Evolutionary conservation across 345 rosid genomes (phyloP).

Genomic region (Chamaenerion angustifolium): DNA sequence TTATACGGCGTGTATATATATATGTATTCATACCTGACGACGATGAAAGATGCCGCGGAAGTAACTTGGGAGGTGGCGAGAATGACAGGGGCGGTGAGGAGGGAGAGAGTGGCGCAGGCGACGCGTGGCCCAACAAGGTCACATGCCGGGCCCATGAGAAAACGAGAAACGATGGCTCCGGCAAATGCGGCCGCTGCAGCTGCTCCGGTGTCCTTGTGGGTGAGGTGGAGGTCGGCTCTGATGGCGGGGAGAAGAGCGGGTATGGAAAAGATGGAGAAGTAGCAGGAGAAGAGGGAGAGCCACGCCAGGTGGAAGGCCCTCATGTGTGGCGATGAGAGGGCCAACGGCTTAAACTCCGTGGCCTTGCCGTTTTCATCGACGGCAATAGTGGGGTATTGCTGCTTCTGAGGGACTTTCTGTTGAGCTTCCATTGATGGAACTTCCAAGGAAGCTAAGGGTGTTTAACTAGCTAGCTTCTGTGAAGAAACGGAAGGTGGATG

Average conservation of each 20-base stretch:
- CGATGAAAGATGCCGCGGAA: conserved; percentile 39
- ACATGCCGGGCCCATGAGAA: conserved; percentile 74
- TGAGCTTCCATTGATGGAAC: conserved; percentile 4
- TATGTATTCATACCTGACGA: conserved; percentile 16
- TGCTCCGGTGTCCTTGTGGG: conserved; percentile 28
- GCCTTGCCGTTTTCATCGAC: conserved; percentile 46
- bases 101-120: conserved; percentile 55
- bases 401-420: not conserved
- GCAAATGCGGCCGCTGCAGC: conserved; percentile 66
- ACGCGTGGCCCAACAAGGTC: conserved; percentile 58
- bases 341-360: conserved; percentile 42
- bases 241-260: conserved; percentile 70
- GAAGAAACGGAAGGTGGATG: not conserved
- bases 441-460: no score
- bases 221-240: conserved; percentile 42
- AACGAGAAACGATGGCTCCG: conserved; percentile 75
- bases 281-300: conserved; percentile 76
- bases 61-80: conserved; percentile 36
- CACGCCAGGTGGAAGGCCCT: conserved; percentile 72
- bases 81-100: conserved; percentile 50
- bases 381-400: conserved; percentile 7
- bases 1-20: no score
- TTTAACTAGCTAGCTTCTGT: no score
- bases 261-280: conserved; percentile 82
- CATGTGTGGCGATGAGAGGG: conserved; percentile 55